Evolutionary conservation across 306 rosid species (phyloP).

Genomic region (Calophaca sinica): DNA sequence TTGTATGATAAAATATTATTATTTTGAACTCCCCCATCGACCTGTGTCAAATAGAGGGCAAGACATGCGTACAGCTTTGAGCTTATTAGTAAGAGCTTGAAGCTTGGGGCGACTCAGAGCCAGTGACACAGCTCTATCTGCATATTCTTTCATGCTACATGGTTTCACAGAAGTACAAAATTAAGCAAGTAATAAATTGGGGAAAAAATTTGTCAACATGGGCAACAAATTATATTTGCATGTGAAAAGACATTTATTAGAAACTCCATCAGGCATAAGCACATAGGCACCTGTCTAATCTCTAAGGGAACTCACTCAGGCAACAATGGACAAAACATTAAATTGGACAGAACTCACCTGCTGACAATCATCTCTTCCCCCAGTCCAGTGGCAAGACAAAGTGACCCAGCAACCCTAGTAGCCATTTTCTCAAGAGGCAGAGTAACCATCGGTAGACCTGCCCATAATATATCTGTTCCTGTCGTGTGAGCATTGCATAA

Average conservation of each 20-base stretch:
- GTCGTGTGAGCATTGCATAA: slow-evolving; percentile 99
- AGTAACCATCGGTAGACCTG: slow-evolving; percentile 96
- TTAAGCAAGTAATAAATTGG: background rate
- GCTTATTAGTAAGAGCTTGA: slow-evolving; percentile 73
- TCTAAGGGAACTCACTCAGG: background rate
- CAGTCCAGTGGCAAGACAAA: slow-evolving; percentile 87
- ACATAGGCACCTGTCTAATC: background rate
- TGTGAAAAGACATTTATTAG: background rate
- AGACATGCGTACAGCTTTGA: slow-evolving; percentile 78
- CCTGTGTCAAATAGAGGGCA: slow-evolving; percentile 94
- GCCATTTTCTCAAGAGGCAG: slow-evolving; percentile 99
- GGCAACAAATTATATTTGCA: background rate
- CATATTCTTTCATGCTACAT: slow-evolving; percentile 85
- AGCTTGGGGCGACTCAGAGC: slow-evolving; percentile 88
- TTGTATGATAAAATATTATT: background rate
- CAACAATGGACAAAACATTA: background rate
- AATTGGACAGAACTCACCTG: slow-evolving; percentile 55
- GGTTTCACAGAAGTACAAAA: slow-evolving; percentile 24
- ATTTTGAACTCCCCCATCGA: slow-evolving; percentile 76
- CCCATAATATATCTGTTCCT: slow-evolving; percentile 97
- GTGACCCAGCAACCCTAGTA: slow-evolving; percentile 98
- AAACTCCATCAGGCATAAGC: background rate
- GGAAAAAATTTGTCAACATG: background rate
- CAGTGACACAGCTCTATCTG: slow-evolving; percentile 88
- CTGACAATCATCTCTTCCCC: slow-evolving; percentile 97